Evolutionary conservation across 441 rosid species (phyloP), one percentile per base, ranked within the genome.

Genomic region (Euphorbia celastroides): DNA sequence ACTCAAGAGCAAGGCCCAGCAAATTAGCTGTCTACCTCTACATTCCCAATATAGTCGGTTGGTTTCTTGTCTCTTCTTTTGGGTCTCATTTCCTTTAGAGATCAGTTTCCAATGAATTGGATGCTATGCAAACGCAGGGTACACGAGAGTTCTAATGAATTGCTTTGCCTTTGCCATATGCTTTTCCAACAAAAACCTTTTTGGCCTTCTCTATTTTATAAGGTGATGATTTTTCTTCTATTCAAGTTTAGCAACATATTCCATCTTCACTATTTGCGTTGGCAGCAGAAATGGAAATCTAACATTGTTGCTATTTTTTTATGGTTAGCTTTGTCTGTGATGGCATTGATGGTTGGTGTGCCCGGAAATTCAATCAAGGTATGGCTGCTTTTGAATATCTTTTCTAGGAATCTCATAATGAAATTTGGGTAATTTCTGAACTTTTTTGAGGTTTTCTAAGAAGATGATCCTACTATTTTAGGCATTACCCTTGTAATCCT

Each of bases 321-420:
- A 41, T 28, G 80, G 70, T 74, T 87, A 93, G 99, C 83, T 93
- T 93, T 81, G 95, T 90, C 32, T 93, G 99, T 74, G 99, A 93
- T 74, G 99, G 88, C 28, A 75, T 93, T 67, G 99, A 91, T 79
- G 99, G 99, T 68, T 93, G 99, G 97, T 88, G 93, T 65, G 97
- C 99, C 68, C 95, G 97, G 58, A 87, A 82, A 77, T 91, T 91
- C 80, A 88, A 93, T 77, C 97, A 93, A 86, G 96, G 97, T 89
- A 70, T 63, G 71, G 8, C 11, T 14, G 44, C 46, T 52, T 44
- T 72, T 11, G 7, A 57, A 27, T 7, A 23, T 0, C 1, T 32
- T 12, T 52, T 10, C 23, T 30, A 14, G 28, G 19, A 17, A 9
- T 38, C 7, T 14, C 9, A 22, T 30, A n/a, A 59, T 62, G 9